Evolutionary conservation across 257 asterid genomes (phyloP), one percentile per base, ranked within the genome.

Genomic region (Orobanche coerulescens): DNA sequence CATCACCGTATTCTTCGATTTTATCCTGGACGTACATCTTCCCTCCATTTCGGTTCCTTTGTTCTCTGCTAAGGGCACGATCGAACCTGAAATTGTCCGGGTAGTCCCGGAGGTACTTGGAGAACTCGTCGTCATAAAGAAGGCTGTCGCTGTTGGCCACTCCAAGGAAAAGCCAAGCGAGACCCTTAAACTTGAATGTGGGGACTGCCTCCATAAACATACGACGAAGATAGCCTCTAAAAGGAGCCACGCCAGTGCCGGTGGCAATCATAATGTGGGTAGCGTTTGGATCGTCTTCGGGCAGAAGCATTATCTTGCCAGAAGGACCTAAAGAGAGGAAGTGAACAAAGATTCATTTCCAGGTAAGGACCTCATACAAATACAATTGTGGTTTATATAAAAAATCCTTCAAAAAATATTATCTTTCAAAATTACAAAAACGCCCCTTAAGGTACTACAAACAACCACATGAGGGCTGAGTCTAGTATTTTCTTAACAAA

Each of bases 121-220:
- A 75, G 87, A 88, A 92, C 70, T 92, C 98, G 0, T 86, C 95
- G 1, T 92, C 89, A 10, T 92, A 92, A 8, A 92, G 81, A 49
- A 92, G 97, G 62, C 95, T 92, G 57, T 92, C 97, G 7, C 24
- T 68, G 75, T 88, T 92, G 42, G 97, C 98, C 44, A 92, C 98
- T 51, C 98, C 98, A 40, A 88, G 95, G 85, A 92, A 92, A 67
- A 92, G 97, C 97, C 98, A 92, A 48, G 95, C 95, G 10, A 88
- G 89, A 60, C 97, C 98, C 14, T 67, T 65, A 40, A 88, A 92
- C 79, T 88, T 86, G 80, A 67, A 85, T 1, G 78, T 72, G n/a
- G 98, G 91, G 25, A 92, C 83, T 1, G 81, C 61, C 69, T 92
- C 97, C 97, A 86, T 84, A 78, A 92, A 92, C 95, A 88, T 86